Base-by-base conservation (phyloP, 2,329 filamentous ascomycete species). In the Fusarium anguioides region DNA sequence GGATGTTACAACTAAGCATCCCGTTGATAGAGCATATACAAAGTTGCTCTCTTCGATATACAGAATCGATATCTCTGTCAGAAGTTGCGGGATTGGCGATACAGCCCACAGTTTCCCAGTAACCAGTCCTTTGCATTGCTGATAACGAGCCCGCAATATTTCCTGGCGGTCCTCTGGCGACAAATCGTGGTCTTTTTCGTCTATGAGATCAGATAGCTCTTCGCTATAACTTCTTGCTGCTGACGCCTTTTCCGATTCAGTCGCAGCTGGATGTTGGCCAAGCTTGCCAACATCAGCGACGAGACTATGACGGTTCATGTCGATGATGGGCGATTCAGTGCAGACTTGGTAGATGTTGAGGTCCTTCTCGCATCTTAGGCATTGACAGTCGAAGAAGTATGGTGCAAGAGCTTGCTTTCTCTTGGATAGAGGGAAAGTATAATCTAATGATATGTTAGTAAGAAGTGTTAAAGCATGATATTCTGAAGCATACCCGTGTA, bases 331-430 rank as follows among this genome's bases (percentile, higher is more conserved):
- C 14, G 80, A 83, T 4, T 36, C 48, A 51, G 79, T 76, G 72
- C 81, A 84, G 29, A 84, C 82, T 57, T 87, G 79, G 67, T 88
- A 88, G 41, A 86, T 79, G 57, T 85, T 82, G 21, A 88, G 75
- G 66, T 88, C 80, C 15, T 81, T 75, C 12, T 69, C 71, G 70
- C 86, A 89, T 29, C 85, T 81, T 14, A 62, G 72, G 58, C 86
- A 89, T 20, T 56, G 63, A 68, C 86, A 89, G 9, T 76, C 68
- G 65, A 89, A 89, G 66, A 82, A 81, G 70, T 88, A 89, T 12
- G 80, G 76, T 23, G 73, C 71, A 8, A 88, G 77, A 0, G 79
- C 79, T 46, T 79, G 66, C 47, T 76, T 79, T 46, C 86, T 80
- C 39, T 77, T 77, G 3, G 75, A 60, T 24, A 79, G 78, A 7